Conservation (phyloP, 345 rosid genomes). For the Eucalyptus leucophloia region DNA sequence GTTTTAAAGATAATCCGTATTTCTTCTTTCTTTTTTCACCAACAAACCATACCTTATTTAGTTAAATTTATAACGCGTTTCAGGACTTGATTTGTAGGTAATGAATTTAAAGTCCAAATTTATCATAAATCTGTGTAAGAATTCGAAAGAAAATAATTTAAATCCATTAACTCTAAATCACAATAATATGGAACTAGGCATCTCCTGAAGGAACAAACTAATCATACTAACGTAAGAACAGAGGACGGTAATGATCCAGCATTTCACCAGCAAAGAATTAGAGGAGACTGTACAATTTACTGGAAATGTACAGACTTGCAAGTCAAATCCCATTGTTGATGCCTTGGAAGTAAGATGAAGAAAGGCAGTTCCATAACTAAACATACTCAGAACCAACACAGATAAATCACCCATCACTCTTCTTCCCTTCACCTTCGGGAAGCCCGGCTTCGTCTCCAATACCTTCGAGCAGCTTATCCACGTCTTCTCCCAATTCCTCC, state of each 20-base stretch:
- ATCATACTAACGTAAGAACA: background rate
- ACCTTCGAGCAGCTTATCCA: conserved; percentile 73
- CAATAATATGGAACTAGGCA: background rate
- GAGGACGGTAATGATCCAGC: background rate
- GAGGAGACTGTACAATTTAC: background rate
- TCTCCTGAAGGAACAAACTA: background rate
- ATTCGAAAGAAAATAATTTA: background rate
- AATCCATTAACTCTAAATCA: background rate
- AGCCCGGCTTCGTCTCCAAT: conserved; percentile 77
- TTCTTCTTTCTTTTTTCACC: background rate
- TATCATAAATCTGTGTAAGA: background rate
- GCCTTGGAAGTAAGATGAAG: background rate
- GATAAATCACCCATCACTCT: conserved; percentile 17
- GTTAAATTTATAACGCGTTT: background rate
- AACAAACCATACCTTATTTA: background rate
- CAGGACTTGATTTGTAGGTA: background rate
- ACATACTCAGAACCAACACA: background rate
- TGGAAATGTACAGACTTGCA: background rate
- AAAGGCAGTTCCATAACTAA: background rate
- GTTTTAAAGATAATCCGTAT: background rate
- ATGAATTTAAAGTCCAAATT: background rate
- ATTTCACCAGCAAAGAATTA: background rate
- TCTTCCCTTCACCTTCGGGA: conserved; percentile 62
- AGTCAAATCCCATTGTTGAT: background rate
- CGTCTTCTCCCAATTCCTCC: conserved; percentile 81